phyloP scores from a whole-genome alignment of 345 rosid genomes.

The Gynandropsis gynandra region DNA sequence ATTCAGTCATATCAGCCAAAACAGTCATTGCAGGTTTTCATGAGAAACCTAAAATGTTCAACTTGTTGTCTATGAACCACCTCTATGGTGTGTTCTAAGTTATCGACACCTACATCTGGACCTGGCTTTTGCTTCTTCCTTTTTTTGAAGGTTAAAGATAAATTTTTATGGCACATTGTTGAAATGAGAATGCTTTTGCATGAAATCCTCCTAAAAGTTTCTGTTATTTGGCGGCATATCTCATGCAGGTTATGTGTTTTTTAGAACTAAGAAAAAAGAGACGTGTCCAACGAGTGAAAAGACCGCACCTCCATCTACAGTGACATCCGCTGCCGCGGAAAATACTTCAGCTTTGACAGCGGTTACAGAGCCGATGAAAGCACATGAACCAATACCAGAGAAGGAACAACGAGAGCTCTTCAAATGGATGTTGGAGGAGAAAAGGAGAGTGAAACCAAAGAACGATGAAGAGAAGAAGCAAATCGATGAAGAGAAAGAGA shows the following conservation, averaged over 20 bases:
- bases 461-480: conserved; percentile 65
- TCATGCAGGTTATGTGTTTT: conserved; percentile 42
- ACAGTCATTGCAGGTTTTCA: no score
- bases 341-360: conserved; percentile 24
- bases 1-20: no score
- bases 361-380: conserved; percentile 33
- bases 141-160: no score
- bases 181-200: not conserved
- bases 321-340: conserved; percentile 28
- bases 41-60: no score
- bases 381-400: conserved; percentile 52
- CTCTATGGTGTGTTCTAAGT: no score
- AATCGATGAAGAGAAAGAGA: conserved; percentile 74
- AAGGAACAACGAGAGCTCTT: conserved; percentile 67
- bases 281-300: conserved; percentile 34
- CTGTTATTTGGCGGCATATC: conserved; percentile 14
- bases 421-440: conserved; percentile 92
- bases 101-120: no score
- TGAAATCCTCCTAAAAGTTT: not conserved
- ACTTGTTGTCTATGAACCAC: no score
- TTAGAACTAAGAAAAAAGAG: conserved; percentile 56
- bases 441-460: conserved; percentile 66
- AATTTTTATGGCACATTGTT: no score
- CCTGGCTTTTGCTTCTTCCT: no score
- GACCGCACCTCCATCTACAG: conserved; percentile 25